phyloP scores from a whole-genome alignment of 78 protist genomes.

The Ministeria vibrans region DNA sequence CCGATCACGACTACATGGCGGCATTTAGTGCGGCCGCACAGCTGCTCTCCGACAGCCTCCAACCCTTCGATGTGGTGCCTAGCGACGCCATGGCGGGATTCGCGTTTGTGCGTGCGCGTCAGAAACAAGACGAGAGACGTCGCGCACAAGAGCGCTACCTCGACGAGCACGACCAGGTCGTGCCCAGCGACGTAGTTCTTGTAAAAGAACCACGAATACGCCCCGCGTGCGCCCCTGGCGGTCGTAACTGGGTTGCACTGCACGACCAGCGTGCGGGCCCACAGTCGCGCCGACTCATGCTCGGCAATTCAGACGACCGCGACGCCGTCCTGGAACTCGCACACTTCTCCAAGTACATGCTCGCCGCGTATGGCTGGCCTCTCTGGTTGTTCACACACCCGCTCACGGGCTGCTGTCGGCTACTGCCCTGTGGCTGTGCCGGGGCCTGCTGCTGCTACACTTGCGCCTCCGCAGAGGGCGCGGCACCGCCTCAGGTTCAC shows the following conservation, averaged over 20 bases:
- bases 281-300: neutral
- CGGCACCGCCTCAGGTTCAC: neutral
- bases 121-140: neutral
- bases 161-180: neutral
- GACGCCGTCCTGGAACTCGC: neutral
- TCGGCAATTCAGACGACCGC: neutral
- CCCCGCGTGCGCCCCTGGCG: neutral
- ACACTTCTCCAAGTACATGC: neutral
- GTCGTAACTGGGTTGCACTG: neutral
- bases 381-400: neutral
- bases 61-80: neutral
- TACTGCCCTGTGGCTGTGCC: neutral
- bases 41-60: neutral
- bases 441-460: neutral
- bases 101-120: neutral
- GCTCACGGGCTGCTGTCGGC: neutral
- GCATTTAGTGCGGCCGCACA: no score
- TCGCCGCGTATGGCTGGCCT: constrained; percentile 26
- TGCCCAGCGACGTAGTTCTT: neutral
- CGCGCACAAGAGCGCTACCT: neutral
- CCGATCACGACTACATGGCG: no score
- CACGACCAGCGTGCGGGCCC: neutral
- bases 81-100: constrained; percentile 14
- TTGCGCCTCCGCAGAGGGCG: neutral
- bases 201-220: neutral